Conservation (phyloP, 306 rosid genomes). For the Dalbergia cultrata region DNA sequence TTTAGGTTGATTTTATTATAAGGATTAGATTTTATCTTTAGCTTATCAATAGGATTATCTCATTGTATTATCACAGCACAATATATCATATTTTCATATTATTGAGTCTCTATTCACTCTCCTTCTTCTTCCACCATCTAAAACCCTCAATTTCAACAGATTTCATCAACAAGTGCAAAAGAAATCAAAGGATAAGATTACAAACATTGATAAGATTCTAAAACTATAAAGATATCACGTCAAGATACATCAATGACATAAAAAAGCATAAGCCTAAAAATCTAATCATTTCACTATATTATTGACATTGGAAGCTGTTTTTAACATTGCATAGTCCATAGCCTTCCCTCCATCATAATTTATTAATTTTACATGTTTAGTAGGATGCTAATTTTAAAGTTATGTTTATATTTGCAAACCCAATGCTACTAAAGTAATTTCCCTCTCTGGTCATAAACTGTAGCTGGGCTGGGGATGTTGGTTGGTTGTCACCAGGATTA, state of each 20-base stretch:
- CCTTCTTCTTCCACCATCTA: too few species aligned
- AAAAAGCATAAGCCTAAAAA: slow-evolving; percentile 19
- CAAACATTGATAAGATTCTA: neutral
- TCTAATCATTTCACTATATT: neutral
- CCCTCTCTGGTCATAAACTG: neutral
- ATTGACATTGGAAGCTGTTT: slow-evolving; percentile 19
- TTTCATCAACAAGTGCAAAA: slow-evolving; percentile 26
- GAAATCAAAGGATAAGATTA: neutral
- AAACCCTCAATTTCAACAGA: too few species aligned
- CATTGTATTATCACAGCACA: too few species aligned
- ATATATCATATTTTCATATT: too few species aligned
- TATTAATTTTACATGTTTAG: slow-evolving; percentile 4
- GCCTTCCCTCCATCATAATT: slow-evolving; percentile 8
- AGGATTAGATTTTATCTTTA: too few species aligned
- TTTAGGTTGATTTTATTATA: too few species aligned
- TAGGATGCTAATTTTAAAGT: slow-evolving; percentile 3
- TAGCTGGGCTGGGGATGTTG: neutral
- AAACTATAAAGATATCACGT: neutral
- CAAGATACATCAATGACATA: neutral
- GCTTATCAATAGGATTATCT: too few species aligned
- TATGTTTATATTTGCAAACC: slow-evolving; percentile 23
- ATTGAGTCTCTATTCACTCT: too few species aligned
- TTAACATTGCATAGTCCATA: slow-evolving; percentile 20
- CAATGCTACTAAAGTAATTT: neutral
- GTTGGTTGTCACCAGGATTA: neutral